phyloP scores from a whole-genome alignment of 257 asterid species.

The Linderniella brevidens region DNA sequence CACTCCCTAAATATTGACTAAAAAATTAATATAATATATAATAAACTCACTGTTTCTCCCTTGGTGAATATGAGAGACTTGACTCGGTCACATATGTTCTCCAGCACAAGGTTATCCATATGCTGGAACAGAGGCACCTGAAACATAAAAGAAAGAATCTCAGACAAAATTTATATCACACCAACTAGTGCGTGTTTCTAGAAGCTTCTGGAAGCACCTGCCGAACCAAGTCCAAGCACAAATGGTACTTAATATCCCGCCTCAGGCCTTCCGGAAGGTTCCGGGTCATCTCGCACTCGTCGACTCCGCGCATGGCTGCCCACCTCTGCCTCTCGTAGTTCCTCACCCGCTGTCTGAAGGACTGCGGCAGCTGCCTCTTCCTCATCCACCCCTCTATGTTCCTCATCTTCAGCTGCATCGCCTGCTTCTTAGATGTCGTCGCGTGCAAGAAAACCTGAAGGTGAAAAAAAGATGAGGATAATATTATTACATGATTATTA shows the following conservation, averaged over 20 bases:
- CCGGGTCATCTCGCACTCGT: slow-evolving; percentile 74
- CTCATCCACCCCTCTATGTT: slow-evolving; percentile 99
- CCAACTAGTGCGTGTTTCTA: background rate
- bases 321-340: slow-evolving; percentile 79
- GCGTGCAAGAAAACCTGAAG: slow-evolving; percentile 81
- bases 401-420: slow-evolving; percentile 92
- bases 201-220: slow-evolving; percentile 25
- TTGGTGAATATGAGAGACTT: slow-evolving; percentile 82
- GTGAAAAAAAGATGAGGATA: background rate
- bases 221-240: slow-evolving; percentile 78
- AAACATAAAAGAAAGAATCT: background rate
- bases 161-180: background rate
- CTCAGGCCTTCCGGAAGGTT: slow-evolving; percentile 89
- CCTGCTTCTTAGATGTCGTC: slow-evolving; percentile 93
- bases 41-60: slow-evolving; percentile 64
- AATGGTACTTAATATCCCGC: slow-evolving; percentile 86
- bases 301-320: slow-evolving; percentile 98
- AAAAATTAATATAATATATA: too few relatives aligned
- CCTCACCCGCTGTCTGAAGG: slow-evolving; percentile 59
- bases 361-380: slow-evolving; percentile 49
- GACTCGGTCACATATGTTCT: slow-evolving; percentile 87
- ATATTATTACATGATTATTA: background rate
- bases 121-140: slow-evolving; percentile 96
- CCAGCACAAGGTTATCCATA: slow-evolving; percentile 84
- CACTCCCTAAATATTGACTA: too few relatives aligned